Evolutionary conservation across 129 eudicot species (phyloP).

Genomic region (Flaveria ramosissima): DNA sequence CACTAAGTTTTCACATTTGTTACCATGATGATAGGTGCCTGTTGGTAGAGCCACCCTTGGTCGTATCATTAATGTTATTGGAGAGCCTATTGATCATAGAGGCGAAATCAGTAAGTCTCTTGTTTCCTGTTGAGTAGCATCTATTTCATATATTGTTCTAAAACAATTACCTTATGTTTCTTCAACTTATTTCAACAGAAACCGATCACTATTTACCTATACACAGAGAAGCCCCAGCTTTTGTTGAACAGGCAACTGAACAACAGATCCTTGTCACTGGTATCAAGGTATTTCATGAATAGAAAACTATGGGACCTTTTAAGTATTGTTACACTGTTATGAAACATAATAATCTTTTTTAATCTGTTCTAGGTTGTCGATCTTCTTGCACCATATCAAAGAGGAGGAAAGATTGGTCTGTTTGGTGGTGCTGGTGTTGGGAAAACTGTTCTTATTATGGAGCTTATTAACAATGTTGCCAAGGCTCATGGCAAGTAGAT

Average conservation of each 20-base stretch:
- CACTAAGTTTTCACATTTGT: constrained; percentile 17
- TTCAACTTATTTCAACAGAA: constrained; percentile 39
- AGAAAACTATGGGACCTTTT: not conserved
- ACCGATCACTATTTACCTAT: constrained; percentile 90
- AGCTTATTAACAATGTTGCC: constrained; percentile 82
- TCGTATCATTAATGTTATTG: constrained; percentile 65
- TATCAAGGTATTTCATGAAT: constrained; percentile 62
- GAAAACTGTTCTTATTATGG: constrained; percentile 52
- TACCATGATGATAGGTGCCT: constrained; percentile 33
- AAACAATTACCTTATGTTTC: not conserved
- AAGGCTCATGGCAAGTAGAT: constrained; percentile 82
- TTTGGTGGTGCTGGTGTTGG: constrained; percentile 57
- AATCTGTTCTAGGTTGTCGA: constrained; percentile 39
- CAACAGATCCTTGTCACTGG: constrained; percentile 96
- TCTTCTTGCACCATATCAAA: constrained; percentile 50
- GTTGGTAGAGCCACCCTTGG: constrained; percentile 89
- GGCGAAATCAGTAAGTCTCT: constrained; percentile 71
- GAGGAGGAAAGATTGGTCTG: constrained; percentile 53
- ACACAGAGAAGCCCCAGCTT: constrained; percentile 90
- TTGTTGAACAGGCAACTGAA: constrained; percentile 95
- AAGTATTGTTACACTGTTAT: not conserved
- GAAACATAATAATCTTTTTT: not conserved
- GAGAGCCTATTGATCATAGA: constrained; percentile 79
- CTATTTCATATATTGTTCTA: not conserved
- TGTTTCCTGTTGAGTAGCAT: not conserved